A percentile compares a stretch with the other conserved stretches of the same genome.
Evolutionary conservation across 169 alveolate species (phyloP).

Genomic region (Eimeria mitis): DNA sequence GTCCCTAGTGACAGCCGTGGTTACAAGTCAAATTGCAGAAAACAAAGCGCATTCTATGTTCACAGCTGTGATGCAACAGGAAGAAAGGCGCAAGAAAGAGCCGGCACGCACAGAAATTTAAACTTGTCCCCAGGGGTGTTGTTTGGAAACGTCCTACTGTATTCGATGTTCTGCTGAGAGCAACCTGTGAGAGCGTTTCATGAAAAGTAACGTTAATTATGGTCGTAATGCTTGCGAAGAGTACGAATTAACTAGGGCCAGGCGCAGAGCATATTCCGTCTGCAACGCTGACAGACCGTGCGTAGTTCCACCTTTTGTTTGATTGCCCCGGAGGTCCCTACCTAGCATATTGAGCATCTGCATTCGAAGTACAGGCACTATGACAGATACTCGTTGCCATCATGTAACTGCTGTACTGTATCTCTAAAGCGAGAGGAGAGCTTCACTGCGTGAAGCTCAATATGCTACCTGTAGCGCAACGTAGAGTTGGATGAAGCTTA

Average conservation of each 20-base stretch:
- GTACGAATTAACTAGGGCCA: background rate
- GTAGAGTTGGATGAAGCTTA: background rate
- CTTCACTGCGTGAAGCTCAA: background rate
- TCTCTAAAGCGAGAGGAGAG: background rate
- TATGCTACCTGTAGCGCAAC: background rate
- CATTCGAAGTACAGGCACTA: background rate
- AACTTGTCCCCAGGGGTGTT: too few relatives aligned
- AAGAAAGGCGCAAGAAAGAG: too few relatives aligned
- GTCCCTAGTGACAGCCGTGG: too few relatives aligned
- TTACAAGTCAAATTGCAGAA: too few relatives aligned
- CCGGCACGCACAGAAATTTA: too few relatives aligned
- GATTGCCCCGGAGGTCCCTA: background rate
- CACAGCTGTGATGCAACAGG: too few relatives aligned
- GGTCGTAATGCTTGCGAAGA: background rate
- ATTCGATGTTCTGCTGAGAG: too few relatives aligned
- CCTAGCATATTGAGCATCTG: background rate
- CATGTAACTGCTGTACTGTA: background rate
- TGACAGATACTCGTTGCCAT: background rate
- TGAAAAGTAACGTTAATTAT: too few relatives aligned
- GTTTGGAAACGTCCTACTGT: too few relatives aligned
- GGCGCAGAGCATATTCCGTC: background rate
- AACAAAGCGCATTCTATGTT: too few relatives aligned
- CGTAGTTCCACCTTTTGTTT: background rate
- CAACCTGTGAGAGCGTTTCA: too few relatives aligned
- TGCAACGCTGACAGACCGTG: background rate